Base-by-base conservation (phyloP, 2,329 filamentous ascomycete genomes). In the Didymella pinodella region DNA sequence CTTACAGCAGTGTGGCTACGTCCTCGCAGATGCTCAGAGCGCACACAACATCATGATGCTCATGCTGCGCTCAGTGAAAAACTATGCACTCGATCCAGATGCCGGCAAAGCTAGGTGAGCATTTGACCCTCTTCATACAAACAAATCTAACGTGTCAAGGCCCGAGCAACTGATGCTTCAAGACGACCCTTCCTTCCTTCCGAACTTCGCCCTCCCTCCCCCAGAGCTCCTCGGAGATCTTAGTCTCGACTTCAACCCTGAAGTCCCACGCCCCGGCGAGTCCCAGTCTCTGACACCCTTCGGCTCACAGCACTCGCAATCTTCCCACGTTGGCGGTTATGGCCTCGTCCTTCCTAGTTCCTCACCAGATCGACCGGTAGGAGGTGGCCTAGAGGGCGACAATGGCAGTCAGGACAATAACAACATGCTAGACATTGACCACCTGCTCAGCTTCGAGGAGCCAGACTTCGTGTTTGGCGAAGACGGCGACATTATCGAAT, bases 1-100 rank as follows among this genome's bases (percentile, higher is more conserved):
- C 75, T 84, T 86, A 26, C 91, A 97, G 74, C 93, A 99, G 78
- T 96, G 91, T 69, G 84, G 85, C 36, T 99, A 97, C 74, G 87
- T 97, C 25, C 86, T 97, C 46, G 84, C 85, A 3, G 95, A 98
- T 71, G 88, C 89, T 2, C 88, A 93, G 75, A 88, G 86, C 65
- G 88, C 90, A 36, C 88, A 92, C 66, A 85, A 88, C 60, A 87
- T 86, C 65, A 91, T 98, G 84, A 84, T 85, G 64, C 80, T 86
- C 2, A 86, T 93, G 72, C 81, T 91, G 62, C 86, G 83, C 49
- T 78, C 84, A 7, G 75, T 89, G 51, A 79, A 82, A 36, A 80
- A 82, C 18, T 84, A 85, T 56, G 86, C 85, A 20, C 81, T 92
- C 26, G 91, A 96, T 75, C 84, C 85, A 1, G 83, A 87, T 57